Conservation (phyloP, 2,329 filamentous ascomycete genomes). For the Karstenula rhodostoma region DNA sequence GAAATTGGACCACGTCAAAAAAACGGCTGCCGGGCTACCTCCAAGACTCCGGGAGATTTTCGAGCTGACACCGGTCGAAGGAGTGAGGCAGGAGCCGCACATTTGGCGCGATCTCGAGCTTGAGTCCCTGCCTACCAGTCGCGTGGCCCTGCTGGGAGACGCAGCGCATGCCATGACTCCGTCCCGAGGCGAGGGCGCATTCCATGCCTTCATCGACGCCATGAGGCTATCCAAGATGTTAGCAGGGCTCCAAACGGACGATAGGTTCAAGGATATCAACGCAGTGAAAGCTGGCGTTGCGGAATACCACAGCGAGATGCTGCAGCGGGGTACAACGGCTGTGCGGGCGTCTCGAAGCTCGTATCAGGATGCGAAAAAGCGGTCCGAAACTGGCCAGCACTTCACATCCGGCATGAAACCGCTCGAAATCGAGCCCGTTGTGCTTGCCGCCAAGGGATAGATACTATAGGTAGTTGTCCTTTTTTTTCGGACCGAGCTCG, state of each 20-base stretch:
- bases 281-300: slow-evolving; percentile 1
- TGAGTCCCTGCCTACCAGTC: slow-evolving; percentile 9
- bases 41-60: slow-evolving; percentile 20
- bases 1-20: slow-evolving; percentile 17
- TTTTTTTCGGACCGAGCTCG: no score
- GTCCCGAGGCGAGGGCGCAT: slow-evolving; percentile 14
- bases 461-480: no score
- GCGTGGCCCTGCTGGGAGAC: slow-evolving; percentile 14
- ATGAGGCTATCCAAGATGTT: slow-evolving; percentile 2
- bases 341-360: slow-evolving; percentile 14
- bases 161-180: slow-evolving; percentile 18
- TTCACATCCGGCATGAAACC: background rate
- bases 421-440: no score
- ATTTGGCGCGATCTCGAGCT: slow-evolving; percentile 19
- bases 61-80: slow-evolving; percentile 13
- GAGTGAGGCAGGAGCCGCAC: slow-evolving; percentile 12
- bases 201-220: slow-evolving; percentile 15
- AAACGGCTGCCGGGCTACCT: slow-evolving; percentile 1
- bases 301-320: slow-evolving; percentile 13
- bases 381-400: background rate
- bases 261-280: background rate
- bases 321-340: slow-evolving; percentile 9
- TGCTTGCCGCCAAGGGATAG: no score
- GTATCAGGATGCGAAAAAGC: slow-evolving; percentile 10
- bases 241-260: background rate